Evolutionary conservation across 176 grass and related monocot species (phyloP).

Genomic region (Eleusine indica): DNA sequence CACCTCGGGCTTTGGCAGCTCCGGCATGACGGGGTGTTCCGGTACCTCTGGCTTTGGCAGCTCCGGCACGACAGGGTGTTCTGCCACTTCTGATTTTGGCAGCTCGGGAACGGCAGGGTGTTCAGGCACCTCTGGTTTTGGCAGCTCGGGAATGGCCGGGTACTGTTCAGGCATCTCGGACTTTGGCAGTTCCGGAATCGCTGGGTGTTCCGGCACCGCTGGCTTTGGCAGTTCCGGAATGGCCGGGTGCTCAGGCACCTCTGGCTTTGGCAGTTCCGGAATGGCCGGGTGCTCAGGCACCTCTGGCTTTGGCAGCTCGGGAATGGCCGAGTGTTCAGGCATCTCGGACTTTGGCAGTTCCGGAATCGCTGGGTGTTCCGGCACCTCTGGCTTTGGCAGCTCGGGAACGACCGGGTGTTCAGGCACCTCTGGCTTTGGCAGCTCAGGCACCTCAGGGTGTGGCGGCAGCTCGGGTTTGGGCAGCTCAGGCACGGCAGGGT

Average conservation of each 20-base stretch:
- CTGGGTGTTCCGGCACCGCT: neutral
- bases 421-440: slow-evolving; percentile 23
- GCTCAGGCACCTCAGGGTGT: neutral
- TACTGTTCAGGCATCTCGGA: neutral
- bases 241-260: neutral
- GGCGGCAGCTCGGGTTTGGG: neutral
- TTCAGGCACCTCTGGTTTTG: neutral
- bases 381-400: neutral
- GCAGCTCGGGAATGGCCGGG: neutral
- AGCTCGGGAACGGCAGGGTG: neutral
- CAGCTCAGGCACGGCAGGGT: neutral
- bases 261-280: slow-evolving; percentile 18
- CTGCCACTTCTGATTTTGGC: neutral
- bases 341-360: neutral
- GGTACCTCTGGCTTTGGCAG: no score
- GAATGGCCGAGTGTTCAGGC: neutral
- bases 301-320: neutral
- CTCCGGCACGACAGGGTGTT: neutral
- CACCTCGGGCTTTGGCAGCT: no score
- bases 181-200: neutral
- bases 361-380: neutral
- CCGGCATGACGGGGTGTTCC: no score
- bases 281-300: neutral
- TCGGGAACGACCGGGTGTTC: neutral
- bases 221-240: slow-evolving; percentile 7